A percentile compares a stretch with the other conserved stretches of the same genome.
These are phyloP conservation scores for Yarrowia keelungensis DNA, from an alignment of 805 yeast species.

Conservation along the genomic window DNA sequence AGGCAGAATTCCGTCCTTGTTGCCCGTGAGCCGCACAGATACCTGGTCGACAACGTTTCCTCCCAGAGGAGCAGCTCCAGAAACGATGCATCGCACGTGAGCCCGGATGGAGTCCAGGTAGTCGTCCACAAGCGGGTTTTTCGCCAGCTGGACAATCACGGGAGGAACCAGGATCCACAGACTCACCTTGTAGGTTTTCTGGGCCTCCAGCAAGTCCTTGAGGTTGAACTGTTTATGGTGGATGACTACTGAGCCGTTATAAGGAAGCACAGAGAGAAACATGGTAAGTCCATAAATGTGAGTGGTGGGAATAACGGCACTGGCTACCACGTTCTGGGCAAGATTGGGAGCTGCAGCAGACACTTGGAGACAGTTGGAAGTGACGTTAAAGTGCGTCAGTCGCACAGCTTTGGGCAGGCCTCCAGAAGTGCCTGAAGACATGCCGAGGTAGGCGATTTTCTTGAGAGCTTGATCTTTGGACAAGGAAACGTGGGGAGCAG, in stretches of 20 bases:
- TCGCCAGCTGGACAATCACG: slow-evolving; percentile 57
- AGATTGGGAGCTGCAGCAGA: slow-evolving; percentile 47
- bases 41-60: slow-evolving; percentile 36
- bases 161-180: slow-evolving; percentile 55
- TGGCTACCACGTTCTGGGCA: slow-evolving; percentile 46
- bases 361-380: slow-evolving; percentile 52
- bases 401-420: slow-evolving; percentile 85
- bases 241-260: slow-evolving; percentile 43
- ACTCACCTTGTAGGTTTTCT: slow-evolving; percentile 49
- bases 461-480: background rate
- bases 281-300: slow-evolving; percentile 48
- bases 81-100: slow-evolving; percentile 52
- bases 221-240: slow-evolving; percentile 50
- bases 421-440: slow-evolving; percentile 49
- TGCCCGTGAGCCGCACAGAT: slow-evolving; percentile 15
- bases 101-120: slow-evolving; percentile 53
- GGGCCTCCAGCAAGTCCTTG: slow-evolving; percentile 45
- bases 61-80: slow-evolving; percentile 58
- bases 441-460: slow-evolving; percentile 47
- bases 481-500: background rate
- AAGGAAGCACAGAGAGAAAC: slow-evolving; percentile 43
- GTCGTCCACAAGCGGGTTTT: slow-evolving; percentile 54
- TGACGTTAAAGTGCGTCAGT: slow-evolving; percentile 63
- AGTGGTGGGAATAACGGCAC: slow-evolving; percentile 48
- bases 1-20: slow-evolving; percentile 21